Base-by-base conservation (phyloP, 2,329 filamentous ascomycete genomes). In the Trichophaea hybrida region DNA sequence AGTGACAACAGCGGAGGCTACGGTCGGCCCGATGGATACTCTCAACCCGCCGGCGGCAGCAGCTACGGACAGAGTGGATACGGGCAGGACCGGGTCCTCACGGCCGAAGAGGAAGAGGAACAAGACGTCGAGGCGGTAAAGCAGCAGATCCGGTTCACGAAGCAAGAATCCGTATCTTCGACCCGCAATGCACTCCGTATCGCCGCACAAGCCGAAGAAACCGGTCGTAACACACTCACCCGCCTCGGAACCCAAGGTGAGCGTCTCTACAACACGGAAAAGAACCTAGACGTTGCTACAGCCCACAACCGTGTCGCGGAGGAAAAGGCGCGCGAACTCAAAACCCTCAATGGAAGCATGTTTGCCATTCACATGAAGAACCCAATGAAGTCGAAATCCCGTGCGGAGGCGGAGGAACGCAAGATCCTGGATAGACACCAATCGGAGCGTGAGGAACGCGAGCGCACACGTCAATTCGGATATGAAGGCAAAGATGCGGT, bases 311-410 rank as follows among this genome's bases (percentile, higher is more conserved):
- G 82, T 60, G 75, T 86, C 61, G 86, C 87, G 0, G 83, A 89
- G 67, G 87, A 90, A 66, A 86, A 87, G 67, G 85, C 88, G 1
- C 80, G 82, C 52, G 88, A 95, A 70, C 75, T 96, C 40, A 91
- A 91, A 75, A 87, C 81, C 0, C 76, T 94, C 54, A 94, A 96
- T 73, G 78, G 85, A 64, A 89, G 84, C 75, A 94, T 96, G 88
- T 95, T 95, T 69, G 86, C 87, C 4, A 80, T 90, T 24, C 85
- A 89, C 69, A 83, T 90, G 32, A 76, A 77, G 57, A 88, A 88
- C 68, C 85, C 85, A 0, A 88, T 95, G 70, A 93, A 86, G 0
- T 81, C 81, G 12, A 81, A 80, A 63, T 79, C 78, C 65, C 79
- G 84, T 49, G 79, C 78, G 33, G 76, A 77, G 58, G 81, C 80